Conservation (phyloP, 192 early-diverging fungal species). For the Entomortierella parvispora region DNA sequence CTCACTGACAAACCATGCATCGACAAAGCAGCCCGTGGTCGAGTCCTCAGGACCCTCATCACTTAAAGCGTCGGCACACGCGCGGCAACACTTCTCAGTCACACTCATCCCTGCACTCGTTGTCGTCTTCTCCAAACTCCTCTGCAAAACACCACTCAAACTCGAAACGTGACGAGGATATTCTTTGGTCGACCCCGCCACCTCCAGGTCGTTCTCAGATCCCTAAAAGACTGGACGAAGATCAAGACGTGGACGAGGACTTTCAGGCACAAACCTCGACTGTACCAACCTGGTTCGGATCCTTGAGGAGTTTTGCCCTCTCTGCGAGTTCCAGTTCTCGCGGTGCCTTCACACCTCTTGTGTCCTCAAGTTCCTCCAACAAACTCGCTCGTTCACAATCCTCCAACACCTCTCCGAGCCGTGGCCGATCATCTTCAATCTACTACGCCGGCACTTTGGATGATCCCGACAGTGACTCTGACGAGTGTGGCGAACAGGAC, state of each 20-base stretch:
- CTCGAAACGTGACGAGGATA: no score
- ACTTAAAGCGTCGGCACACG: slow-evolving; percentile 38
- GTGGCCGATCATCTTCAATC: slow-evolving; percentile 36
- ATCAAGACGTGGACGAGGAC: not conserved
- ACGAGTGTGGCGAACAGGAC: slow-evolving; percentile 10
- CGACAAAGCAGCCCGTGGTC: slow-evolving; percentile 8
- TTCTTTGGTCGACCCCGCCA: no score
- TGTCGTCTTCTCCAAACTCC: slow-evolving; percentile 10
- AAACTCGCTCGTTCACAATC: not conserved
- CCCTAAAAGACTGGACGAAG: not conserved
- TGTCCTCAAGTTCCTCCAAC: slow-evolving; percentile 10
- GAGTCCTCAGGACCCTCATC: slow-evolving; percentile 19
- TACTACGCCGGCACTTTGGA: slow-evolving; percentile 22
- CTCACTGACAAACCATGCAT: not conserved
- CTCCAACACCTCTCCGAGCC: slow-evolving; percentile 1
- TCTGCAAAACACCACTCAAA: not conserved
- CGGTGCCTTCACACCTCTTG: slow-evolving; percentile 32
- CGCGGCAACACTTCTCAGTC: slow-evolving; percentile 21
- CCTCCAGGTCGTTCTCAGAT: no score
- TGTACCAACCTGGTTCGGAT: slow-evolving; percentile 45
- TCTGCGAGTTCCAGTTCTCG: slow-evolving; percentile 30
- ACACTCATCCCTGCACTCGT: slow-evolving; percentile 4
- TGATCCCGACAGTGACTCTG: slow-evolving; percentile 6
- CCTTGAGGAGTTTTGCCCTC: slow-evolving; percentile 37
- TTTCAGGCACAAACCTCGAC: not conserved